These are phyloP conservation scores for Fraxinus paxiana DNA, from an alignment of 305 asterid genomes.

Conservation along the genomic window DNA sequence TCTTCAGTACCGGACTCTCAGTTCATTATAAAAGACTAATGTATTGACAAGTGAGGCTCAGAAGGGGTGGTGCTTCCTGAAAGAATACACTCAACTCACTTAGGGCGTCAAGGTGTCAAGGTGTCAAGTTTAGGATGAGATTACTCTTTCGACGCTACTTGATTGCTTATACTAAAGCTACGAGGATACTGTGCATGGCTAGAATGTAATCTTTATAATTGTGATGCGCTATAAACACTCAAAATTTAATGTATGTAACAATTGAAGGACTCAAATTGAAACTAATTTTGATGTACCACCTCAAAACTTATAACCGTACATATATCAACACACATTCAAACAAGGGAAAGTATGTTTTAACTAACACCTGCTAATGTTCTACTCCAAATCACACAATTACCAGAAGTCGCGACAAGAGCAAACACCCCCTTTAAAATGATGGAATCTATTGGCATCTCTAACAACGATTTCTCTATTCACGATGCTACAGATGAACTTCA, in stretches of 20 bases:
- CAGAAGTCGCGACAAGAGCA: conserved; percentile 69
- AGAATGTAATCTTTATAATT: neutral
- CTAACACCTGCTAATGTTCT: neutral
- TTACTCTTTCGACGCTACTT: neutral
- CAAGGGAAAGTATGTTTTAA: neutral
- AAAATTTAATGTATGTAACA: neutral
- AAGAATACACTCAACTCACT: neutral
- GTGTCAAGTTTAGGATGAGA: neutral
- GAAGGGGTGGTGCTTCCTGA: neutral
- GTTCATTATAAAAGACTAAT: neutral
- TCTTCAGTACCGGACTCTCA: neutral
- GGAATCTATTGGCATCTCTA: conserved; percentile 62
- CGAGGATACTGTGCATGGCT: neutral
- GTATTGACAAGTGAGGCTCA: neutral
- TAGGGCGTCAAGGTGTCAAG: neutral
- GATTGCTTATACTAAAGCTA: neutral
- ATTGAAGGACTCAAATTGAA: neutral
- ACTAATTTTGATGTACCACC: neutral
- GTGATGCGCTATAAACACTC: neutral
- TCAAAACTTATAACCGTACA: neutral
- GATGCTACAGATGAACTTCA: conserved; percentile 52
- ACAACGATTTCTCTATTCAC: conserved; percentile 45
- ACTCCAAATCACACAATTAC: conserved; percentile 22
- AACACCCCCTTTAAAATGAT: conserved; percentile 55
- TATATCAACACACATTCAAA: neutral